phyloP scores from a whole-genome alignment of 2,329 filamentous ascomycete species.

The Colletotrichum sp. region DNA sequence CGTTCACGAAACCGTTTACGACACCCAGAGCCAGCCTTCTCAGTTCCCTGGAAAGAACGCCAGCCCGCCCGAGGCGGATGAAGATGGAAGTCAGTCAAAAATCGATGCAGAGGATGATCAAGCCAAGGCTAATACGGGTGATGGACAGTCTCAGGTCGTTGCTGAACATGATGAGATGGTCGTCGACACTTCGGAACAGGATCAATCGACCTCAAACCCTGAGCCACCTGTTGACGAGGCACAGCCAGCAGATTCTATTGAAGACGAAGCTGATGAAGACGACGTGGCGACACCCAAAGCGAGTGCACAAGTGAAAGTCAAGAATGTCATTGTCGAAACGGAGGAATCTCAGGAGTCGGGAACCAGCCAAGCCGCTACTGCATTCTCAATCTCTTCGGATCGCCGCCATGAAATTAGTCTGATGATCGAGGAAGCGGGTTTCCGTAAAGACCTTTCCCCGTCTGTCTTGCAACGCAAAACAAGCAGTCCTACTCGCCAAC shows the following conservation, averaged over 20 bases:
- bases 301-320: background rate
- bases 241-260: background rate
- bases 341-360: slow-evolving; percentile 6
- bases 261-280: background rate
- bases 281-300: background rate
- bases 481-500: slow-evolving; percentile 35
- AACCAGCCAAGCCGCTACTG: background rate
- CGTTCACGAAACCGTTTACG: slow-evolving; percentile 26
- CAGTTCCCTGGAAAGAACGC: background rate
- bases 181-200: background rate
- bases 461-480: slow-evolving; percentile 30
- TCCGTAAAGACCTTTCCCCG: slow-evolving; percentile 48
- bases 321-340: background rate
- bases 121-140: slow-evolving; percentile 10
- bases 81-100: slow-evolving; percentile 32
- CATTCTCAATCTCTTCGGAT: slow-evolving; percentile 34
- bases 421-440: slow-evolving; percentile 53
- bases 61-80: slow-evolving; percentile 24
- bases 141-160: background rate
- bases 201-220: background rate
- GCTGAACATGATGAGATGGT: background rate
- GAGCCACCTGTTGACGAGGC: background rate
- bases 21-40: background rate
- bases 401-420: slow-evolving; percentile 43
- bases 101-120: slow-evolving; percentile 24